Conservation (phyloP, 805 yeast species). For the Candida qinlingensis region DNA sequence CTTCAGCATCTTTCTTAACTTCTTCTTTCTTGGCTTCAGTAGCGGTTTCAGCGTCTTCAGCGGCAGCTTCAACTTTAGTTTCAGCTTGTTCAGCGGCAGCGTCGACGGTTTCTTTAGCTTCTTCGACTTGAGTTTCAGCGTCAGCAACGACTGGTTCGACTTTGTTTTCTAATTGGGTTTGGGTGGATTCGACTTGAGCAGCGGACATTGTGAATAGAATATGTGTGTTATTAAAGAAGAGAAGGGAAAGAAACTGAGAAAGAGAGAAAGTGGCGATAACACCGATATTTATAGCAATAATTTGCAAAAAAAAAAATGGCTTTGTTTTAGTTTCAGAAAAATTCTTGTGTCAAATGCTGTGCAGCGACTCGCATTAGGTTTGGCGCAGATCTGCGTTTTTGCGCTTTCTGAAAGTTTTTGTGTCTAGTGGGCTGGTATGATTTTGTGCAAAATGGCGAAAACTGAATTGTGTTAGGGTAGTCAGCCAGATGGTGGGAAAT, state of each 20-base stretch:
- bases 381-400: too few species aligned
- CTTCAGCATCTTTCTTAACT: constrained; percentile 11
- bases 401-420: background rate
- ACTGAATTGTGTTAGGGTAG: too few species aligned
- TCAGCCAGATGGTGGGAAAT: too few species aligned
- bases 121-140: constrained; percentile 1
- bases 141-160: constrained; percentile 1
- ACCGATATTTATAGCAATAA: constrained; percentile 2
- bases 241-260: background rate
- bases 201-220: constrained; percentile 9
- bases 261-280: constrained; percentile 1
- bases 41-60: constrained; percentile 12
- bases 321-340: background rate
- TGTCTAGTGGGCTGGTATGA: background rate
- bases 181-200: constrained; percentile 13
- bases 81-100: constrained; percentile 6
- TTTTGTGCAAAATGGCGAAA: too few species aligned
- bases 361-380: background rate
- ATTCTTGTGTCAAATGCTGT: background rate
- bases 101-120: constrained; percentile 3
- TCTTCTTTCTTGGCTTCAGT: constrained; percentile 9
- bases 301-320: background rate
- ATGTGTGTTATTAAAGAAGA: background rate
- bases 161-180: background rate
- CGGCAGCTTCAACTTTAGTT: constrained; percentile 10